These are phyloP conservation scores for Melanopsichium pennsylvanicum DNA, from an alignment of 1,284 basidiomycete species.

Conservation along the genomic window DNA sequence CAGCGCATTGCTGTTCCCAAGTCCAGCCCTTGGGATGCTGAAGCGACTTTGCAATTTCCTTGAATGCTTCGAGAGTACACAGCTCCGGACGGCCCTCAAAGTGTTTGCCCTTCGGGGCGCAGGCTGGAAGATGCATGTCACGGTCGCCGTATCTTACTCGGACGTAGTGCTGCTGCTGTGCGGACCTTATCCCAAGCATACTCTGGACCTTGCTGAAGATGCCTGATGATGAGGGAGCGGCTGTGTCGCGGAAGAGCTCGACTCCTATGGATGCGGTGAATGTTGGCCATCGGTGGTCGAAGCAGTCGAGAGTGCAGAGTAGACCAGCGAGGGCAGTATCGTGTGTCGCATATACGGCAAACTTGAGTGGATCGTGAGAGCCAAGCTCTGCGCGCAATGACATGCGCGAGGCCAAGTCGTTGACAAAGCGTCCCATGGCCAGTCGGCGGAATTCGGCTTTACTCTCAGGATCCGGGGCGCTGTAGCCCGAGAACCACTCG, in stretches of 20 bases:
- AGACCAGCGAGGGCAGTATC: conserved; percentile 79
- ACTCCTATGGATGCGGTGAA: conserved; percentile 56
- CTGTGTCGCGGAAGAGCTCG: conserved; percentile 55
- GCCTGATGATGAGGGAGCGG: conserved; percentile 16
- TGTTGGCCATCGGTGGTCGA: conserved; percentile 73
- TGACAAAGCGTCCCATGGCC: conserved; percentile 78
- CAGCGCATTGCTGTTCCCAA: conserved; percentile 57
- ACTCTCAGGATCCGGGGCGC: conserved; percentile 31
- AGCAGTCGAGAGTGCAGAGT: conserved; percentile 76
- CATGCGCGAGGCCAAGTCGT: conserved; percentile 74
- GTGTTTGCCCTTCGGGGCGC: conserved; percentile 75
- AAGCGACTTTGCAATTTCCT: conserved; percentile 57
- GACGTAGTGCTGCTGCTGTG: conserved; percentile 67
- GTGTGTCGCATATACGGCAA: conserved; percentile 70
- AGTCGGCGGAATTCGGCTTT: conserved; percentile 76
- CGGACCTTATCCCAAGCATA: conserved; percentile 5
- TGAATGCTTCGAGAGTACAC: conserved; percentile 77
- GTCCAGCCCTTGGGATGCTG: conserved; percentile 51
- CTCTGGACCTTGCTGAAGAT: conserved; percentile 13
- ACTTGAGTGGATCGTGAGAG: conserved; percentile 44
- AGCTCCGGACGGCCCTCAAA: conserved; percentile 77
- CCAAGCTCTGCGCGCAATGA: conserved; percentile 37
- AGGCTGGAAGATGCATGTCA: conserved; percentile 74
- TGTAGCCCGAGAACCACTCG: conserved; percentile 79
- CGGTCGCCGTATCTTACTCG: conserved; percentile 80